Evolutionary conservation across 129 eudicot species (phyloP), one percentile per base, ranked within the genome.

Genomic region (Cynara cardunculus): DNA sequence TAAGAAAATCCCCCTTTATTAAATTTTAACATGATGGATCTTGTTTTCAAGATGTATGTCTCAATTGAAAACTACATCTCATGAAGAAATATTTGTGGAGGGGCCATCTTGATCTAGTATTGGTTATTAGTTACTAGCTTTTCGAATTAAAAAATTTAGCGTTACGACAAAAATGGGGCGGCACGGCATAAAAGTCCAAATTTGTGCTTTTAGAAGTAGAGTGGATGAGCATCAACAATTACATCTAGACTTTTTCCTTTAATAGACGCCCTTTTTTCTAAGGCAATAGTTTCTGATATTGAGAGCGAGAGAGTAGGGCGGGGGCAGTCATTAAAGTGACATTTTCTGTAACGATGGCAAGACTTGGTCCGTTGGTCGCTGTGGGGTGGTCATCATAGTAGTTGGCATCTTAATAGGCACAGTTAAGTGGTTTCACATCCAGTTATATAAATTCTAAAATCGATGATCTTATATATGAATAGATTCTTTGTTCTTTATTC

Each of bases 261-360:
- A 74, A 44, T 16, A 67, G 76, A 82, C 76, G 32, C 78, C 86
- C 86, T 77, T 26, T 70, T 74, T 61, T 32, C 24, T 21, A 56
- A 31, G 85, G 78, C 71, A 82, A 32, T 11, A 67, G 39, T 66
- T 41, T 78, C 37, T 56, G 28, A 73, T 64, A 56, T 56, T 56
- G 83, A 80, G n/a, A 56, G 14, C 2, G 27, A 30, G 71, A 46
- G 76, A 79, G 31, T 14, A 41, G 5, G 28, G 28, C 59, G 19
- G 53, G 69, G 22, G 82, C 71, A 19, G 18, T 67, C 46, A 27
- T 25, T 30, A 41, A 39, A 27, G 44, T 25, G n/a, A 26, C 41
- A 27, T 41, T 61, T 61, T 78, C 81, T 18, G 28, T 41, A 78
- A 11, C 69, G 4, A 25, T 25, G 7, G 3, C 69, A 77, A 22